These are phyloP conservation scores for Nematodospora valgi DNA, from an alignment of 805 yeast species.

Conservation along the genomic window DNA sequence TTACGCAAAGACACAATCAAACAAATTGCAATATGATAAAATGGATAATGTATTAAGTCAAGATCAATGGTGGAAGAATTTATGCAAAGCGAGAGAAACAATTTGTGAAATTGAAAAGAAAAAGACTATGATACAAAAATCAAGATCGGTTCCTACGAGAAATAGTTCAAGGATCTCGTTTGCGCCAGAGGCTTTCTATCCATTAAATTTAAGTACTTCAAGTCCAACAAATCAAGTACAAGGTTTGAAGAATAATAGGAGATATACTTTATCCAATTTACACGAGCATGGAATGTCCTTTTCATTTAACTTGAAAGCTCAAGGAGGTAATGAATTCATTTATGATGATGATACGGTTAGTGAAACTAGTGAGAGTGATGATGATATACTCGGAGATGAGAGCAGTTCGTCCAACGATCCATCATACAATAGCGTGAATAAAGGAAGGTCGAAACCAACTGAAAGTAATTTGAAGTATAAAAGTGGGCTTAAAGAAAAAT, in stretches of 20 bases:
- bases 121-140: constrained; percentile 14
- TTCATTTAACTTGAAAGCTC: constrained; percentile 72
- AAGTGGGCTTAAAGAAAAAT: not conserved
- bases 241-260: constrained; percentile 25
- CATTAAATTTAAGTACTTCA: constrained; percentile 19
- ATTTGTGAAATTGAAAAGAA: constrained; percentile 31
- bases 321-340: constrained; percentile 28
- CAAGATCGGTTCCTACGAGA: constrained; percentile 1
- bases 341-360: constrained; percentile 16
- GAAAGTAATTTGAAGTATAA: not conserved
- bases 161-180: constrained; percentile 6
- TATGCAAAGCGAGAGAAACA: constrained; percentile 54
- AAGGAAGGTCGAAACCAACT: not conserved
- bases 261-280: constrained; percentile 57
- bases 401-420: not conserved
- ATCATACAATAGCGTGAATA: constrained; percentile 1
- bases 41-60: constrained; percentile 50
- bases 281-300: constrained; percentile 68
- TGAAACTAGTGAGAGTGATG: constrained; percentile 15
- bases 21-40: constrained; percentile 28
- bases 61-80: constrained; percentile 87
- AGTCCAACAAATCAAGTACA: constrained; percentile 18
- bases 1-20: constrained; percentile 30
- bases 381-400: constrained; percentile 17
- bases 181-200: constrained; percentile 19